Evolutionary conservation across 192 early-diverging fungal species (phyloP).

Genomic region (Linnemannia exigua): DNA sequence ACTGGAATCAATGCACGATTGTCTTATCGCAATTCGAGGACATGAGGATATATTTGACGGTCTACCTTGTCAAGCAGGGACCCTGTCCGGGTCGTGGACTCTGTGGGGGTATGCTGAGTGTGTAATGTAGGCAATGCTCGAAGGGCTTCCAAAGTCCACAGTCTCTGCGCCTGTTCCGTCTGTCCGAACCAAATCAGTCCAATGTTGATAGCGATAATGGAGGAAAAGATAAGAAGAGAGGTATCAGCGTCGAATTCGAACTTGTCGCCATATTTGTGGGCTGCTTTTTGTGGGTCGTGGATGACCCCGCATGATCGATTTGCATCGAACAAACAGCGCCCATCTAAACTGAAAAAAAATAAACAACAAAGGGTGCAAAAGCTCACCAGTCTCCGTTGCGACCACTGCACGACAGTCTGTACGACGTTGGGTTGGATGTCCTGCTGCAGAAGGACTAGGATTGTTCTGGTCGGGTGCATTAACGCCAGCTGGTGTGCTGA

Average conservation of each 20-base stretch:
- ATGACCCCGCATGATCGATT: not conserved
- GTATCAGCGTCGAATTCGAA: not conserved
- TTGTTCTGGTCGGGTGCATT: constrained; percentile 19
- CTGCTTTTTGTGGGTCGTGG: not conserved
- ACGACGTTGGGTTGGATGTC: constrained; percentile 25
- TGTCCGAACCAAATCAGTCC: constrained; percentile 3
- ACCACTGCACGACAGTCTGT: constrained; percentile 33
- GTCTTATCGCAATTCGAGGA: not conserved
- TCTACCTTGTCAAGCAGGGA: not conserved
- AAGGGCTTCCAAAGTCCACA: constrained; percentile 38
- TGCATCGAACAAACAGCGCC: constrained; percentile 2
- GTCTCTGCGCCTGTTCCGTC: constrained; percentile 26
- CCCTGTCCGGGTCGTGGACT: not conserved
- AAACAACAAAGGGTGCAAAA: constrained; percentile 12
- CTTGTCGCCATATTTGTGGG: not conserved
- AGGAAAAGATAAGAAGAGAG: not conserved
- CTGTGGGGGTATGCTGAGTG: not conserved
- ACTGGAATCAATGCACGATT: not conserved
- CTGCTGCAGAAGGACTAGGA: constrained; percentile 31
- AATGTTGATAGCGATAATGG: not conserved
- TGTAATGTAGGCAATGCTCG: constrained; percentile 9
- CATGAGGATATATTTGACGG: not conserved
- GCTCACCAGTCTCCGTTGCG: constrained; percentile 41
- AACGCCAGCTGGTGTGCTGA: constrained; percentile 30
- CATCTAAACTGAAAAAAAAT: not conserved